Conservation (phyloP, 2,329 filamentous ascomycete genomes). For the Neopestalotiopsis sp. region DNA sequence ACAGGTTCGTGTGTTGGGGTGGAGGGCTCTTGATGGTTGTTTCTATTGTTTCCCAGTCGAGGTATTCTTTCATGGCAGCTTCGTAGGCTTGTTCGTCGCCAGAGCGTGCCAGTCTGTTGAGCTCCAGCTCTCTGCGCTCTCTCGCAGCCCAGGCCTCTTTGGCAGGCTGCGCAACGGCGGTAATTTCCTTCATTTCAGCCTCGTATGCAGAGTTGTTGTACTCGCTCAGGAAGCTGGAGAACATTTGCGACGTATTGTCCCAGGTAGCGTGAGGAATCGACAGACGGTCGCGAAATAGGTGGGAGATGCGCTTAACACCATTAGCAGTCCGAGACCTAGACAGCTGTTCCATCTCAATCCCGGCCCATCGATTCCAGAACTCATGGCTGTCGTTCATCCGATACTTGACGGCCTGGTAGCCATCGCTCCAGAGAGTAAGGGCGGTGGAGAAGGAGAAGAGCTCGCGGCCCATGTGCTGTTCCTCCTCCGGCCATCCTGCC, state of each 20-base stretch:
- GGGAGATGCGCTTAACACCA: conserved; percentile 68
- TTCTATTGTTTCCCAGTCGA: conserved; percentile 82
- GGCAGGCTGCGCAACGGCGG: conserved; percentile 65
- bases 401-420: conserved; percentile 73
- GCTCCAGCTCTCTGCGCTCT: conserved; percentile 70
- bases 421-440: conserved; percentile 73
- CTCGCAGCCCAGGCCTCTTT: conserved; percentile 69
- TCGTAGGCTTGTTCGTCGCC: conserved; percentile 62
- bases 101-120: conserved; percentile 63
- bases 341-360: conserved; percentile 73
- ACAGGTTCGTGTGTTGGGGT: conserved; percentile 48
- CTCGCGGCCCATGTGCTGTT: conserved; percentile 71
- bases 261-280: conserved; percentile 75
- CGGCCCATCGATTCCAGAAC: conserved; percentile 81
- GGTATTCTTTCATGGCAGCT: conserved; percentile 67
- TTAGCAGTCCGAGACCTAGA: conserved; percentile 58
- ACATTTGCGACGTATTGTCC: conserved; percentile 76
- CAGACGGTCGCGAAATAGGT: conserved; percentile 74
- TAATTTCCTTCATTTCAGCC: conserved; percentile 72
- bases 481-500: conserved; percentile 67
- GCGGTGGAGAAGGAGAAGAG: conserved; percentile 73
- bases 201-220: conserved; percentile 77
- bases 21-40: conserved; percentile 54
- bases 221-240: conserved; percentile 75
- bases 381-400: conserved; percentile 78